phyloP scores from a whole-genome alignment of 306 rosid species.

The Corylus heterophylla region DNA sequence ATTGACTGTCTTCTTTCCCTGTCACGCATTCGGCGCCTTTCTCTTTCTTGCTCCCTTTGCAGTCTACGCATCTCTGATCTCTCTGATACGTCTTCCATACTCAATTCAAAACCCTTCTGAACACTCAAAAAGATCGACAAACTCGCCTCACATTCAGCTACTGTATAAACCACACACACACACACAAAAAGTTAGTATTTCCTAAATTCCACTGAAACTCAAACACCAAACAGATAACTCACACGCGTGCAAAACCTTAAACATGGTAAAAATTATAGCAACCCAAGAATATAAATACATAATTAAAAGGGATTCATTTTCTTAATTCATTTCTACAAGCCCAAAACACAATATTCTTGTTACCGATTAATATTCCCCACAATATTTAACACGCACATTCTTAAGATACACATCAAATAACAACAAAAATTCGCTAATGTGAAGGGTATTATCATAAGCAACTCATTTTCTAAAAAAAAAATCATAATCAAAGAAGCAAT shows the following conservation, averaged over 20 bases:
- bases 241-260: not conserved
- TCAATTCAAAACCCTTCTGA: slow-evolving; percentile 5
- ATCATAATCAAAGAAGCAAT: not conserved
- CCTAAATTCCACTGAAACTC: not conserved
- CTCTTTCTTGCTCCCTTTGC: slow-evolving; percentile 72
- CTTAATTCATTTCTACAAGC: not conserved
- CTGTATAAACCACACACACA: not conserved
- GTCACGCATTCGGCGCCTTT: slow-evolving; percentile 75
- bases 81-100: slow-evolving; percentile 48
- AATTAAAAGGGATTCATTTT: not conserved
- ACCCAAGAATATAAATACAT: not conserved
- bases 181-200: not conserved
- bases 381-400: not conserved
- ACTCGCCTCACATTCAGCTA: not conserved
- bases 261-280: not conserved
- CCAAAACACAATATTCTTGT: not conserved
- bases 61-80: slow-evolving; percentile 43
- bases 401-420: not conserved
- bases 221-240: not conserved
- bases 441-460: not conserved
- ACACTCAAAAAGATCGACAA: slow-evolving; percentile 11
- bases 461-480: not conserved
- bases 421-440: not conserved
- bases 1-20: slow-evolving; percentile 75
- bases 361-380: not conserved